Evolutionary conservation across 2,329 filamentous ascomycete species (phyloP), one percentile per base, ranked within the genome.

Genomic region (Dactylellina sp.): DNA sequence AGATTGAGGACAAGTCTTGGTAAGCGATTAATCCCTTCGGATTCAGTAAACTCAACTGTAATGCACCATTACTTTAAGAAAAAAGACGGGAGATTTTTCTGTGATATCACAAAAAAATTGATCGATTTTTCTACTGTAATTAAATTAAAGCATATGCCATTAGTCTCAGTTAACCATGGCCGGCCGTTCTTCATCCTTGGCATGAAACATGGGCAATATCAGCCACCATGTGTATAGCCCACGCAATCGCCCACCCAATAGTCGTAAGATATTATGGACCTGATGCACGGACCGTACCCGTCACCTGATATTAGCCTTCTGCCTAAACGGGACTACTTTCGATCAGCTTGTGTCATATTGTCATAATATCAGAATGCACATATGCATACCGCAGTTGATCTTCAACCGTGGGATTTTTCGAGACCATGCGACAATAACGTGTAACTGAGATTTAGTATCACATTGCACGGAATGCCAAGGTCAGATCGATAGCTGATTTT

Each of bases 311-410:
- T 12, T 40, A 40, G 37, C 16, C 5, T 9, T 18, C 20, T 46
- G 42, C 42, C 42, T 46, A 46, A 46, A 46, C 42, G 42, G 42
- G 42, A 46, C 20, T 22, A 5, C 7, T 46, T 46, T 46, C 6
- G 12, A 16, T 11, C 42, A 46, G 20, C 20, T 46, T 46, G 42
- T 46, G 42, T n/a, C 4, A 42, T 42, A 6, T 42, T 14, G 5
- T 18, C 12, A 42, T 32, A 9, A 32, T 32, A 32, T 32, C 28
- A 32, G 28, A 32, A 32, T 32, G 28, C 28, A 5, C 28, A 4
- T 32, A 5, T 32, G 4, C 9, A n/a, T n/a, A n/a, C n/a, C n/a
- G n/a, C n/a, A n/a, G n/a, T 32, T 32, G 4, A 9, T 5, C 14
- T 42, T 18, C 39, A 14, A 18, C 11, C 4, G 39, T 42, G 39